These are phyloP conservation scores for Papilionanthe hybrid DNA, from an alignment of 116 monocot species.

Conservation along the genomic window DNA sequence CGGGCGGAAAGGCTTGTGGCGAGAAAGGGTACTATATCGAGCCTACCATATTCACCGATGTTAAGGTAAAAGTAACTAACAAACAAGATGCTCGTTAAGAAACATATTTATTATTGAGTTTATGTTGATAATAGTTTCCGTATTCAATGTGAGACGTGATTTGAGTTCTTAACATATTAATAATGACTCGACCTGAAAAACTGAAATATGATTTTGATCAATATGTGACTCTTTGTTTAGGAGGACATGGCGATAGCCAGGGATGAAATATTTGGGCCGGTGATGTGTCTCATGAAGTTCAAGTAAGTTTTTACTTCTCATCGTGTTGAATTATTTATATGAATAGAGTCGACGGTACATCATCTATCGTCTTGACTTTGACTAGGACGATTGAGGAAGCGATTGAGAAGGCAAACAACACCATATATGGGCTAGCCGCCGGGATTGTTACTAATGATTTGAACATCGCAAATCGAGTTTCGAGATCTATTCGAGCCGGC, in stretches of 20 bases:
- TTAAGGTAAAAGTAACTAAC: conserved; percentile 4
- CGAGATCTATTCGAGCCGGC: conserved; percentile 20
- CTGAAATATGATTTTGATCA: too few relatives aligned
- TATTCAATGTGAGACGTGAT: too few relatives aligned
- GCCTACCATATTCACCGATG: conserved; percentile 23
- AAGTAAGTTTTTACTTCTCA: conserved; percentile 10
- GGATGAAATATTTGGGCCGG: conserved; percentile 34
- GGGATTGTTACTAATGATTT: conserved; percentile 30
- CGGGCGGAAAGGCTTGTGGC: conserved; percentile 11
- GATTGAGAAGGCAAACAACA: conserved; percentile 30
- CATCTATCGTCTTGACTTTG: background rate
- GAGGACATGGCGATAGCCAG: conserved; percentile 27
- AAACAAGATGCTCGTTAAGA: too few relatives aligned
- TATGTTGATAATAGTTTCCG: too few relatives aligned
- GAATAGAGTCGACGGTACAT: background rate
- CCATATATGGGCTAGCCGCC: conserved; percentile 25
- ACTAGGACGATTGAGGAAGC: conserved; percentile 27
- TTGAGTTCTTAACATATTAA: too few relatives aligned
- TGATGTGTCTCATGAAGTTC: conserved; percentile 30
- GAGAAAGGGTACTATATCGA: conserved; percentile 25
- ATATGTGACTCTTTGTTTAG: conserved; percentile 1
- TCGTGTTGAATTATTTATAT: background rate
- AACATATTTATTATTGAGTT: too few relatives aligned
- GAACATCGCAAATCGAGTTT: conserved; percentile 20
- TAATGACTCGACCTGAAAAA: too few relatives aligned